Base-by-base conservation (phyloP, 192 early-diverging fungal species). In the Linnemannia exigua region DNA sequence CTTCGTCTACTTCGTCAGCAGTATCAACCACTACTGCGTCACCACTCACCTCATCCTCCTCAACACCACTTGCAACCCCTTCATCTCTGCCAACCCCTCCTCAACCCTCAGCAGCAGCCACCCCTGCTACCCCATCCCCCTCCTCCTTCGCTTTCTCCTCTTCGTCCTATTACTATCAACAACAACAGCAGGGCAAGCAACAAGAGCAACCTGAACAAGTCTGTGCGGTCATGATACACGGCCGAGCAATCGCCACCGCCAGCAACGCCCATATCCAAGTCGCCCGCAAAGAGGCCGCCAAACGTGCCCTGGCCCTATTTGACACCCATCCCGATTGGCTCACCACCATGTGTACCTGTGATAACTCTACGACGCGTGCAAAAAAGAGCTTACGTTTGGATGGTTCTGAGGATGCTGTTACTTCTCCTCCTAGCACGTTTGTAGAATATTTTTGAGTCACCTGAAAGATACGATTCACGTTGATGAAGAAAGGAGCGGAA, bases 241-340 rank as follows among this genome's bases (percentile, higher is more conserved):
- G n/a, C 3, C 44, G 70, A 1, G 8, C 47, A 36, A 33, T 54
- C 11, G 46, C 35, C 19, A 77, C 35, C 6, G 50, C 58, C 5
- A 28, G 9, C 19, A 35, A 46, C 67, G 14, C 33, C 7, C 67
- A 51, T 11, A 74, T 85, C 37, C 81, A 77, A 51, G 86, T 71
- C 35, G 89, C 89, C 8, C 80, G 89, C 28, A 71, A 79, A 51
- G 52, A 84, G 38, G 89, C 80, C 25, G 89, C 89, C 3, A 77
- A 71, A 15, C 67, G 75, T 28, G 85, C 79, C 16, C 68, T 81
- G 4, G 58, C 38, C 37, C 37, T 79, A n/a, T 33, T 90, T 28
- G 74, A 87, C 37, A 77, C 77, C 28, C 79, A 90, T 46, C 82
- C 88, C 0, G 76, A 70, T 0, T 51, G 83, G 37, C 52, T 90